Percentiles rank a stretch among this genome's conserved stretches.
These are phyloP conservation scores for Fusarium algeriense DNA, from an alignment of 2,329 filamentous ascomycete genomes.

Conservation along the genomic window DNA sequence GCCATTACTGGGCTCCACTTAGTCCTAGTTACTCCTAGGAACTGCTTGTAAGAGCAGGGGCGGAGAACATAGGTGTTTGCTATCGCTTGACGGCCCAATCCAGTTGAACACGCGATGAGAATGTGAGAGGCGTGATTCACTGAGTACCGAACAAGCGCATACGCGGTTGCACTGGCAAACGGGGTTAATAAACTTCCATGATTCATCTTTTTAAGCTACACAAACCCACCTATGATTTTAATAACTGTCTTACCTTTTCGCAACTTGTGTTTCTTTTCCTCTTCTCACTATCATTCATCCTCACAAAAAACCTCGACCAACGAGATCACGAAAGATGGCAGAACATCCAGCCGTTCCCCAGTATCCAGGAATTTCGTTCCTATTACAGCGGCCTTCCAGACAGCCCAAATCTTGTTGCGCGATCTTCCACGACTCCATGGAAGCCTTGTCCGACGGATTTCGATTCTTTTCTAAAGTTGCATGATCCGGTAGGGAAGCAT, in stretches of 20 bases:
- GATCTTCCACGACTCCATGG: not conserved
- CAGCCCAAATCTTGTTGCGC: not conserved
- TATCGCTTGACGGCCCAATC: no score
- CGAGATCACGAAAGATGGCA: not conserved
- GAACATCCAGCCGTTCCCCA: not conserved
- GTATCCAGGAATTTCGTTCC: accelerated
- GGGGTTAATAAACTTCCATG: no score
- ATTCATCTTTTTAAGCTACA: not conserved
- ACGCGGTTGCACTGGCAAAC: not conserved
- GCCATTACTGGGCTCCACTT: no score
- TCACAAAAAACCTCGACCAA: not conserved
- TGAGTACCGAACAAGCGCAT: no score
- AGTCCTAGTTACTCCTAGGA: no score
- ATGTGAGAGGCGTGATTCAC: no score
- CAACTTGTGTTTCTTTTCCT: not conserved
- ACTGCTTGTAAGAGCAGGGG: not conserved
- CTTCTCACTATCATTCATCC: not conserved
- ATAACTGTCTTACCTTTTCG: not conserved
- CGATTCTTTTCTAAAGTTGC: not conserved
- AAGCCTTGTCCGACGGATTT: not conserved
- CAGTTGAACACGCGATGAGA: no score
- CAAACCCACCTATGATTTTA: not conserved
- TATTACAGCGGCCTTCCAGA: not conserved
- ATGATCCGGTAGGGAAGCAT: not conserved
- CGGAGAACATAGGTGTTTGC: no score